These are phyloP conservation scores for Podospora tetraspora DNA, from an alignment of 495 filamentous ascomycete genomes.

Conservation along the genomic window DNA sequence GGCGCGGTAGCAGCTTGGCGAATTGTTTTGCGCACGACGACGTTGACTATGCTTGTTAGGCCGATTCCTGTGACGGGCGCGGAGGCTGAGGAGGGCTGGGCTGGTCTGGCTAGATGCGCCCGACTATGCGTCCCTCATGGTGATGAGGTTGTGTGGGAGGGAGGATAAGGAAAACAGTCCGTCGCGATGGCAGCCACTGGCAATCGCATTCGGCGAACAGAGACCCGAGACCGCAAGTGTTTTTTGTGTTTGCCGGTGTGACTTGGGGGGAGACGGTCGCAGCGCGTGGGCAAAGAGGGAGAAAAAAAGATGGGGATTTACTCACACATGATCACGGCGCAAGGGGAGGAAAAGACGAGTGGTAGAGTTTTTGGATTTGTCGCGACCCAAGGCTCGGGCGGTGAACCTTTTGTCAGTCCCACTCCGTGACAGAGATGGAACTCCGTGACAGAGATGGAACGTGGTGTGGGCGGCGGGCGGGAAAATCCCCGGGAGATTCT, in stretches of 20 bases:
- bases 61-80: slow-evolving; percentile 2
- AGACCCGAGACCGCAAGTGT: neutral
- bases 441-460: neutral
- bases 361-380: neutral
- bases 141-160: slow-evolving; percentile 3
- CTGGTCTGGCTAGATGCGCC: neutral
- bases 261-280: neutral
- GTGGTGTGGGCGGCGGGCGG: neutral
- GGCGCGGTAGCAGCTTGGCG: slow-evolving; percentile 1
- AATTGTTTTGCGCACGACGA: slow-evolving; percentile 10
- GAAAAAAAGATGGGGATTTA: slow-evolving; percentile 2
- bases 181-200: neutral
- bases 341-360: neutral
- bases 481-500: neutral
- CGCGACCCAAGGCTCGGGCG: neutral
- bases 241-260: neutral
- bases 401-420: neutral
- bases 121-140: slow-evolving; percentile 8
- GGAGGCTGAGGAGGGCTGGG: neutral
- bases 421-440: neutral
- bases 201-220: slow-evolving; percentile 7
- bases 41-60: slow-evolving; percentile 11
- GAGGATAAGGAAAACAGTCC: neutral
- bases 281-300: neutral
- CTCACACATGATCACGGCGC: slow-evolving; percentile 10